Base-by-base conservation (phyloP, 495 filamentous ascomycete species). In the Amphirosellinia nigrospora region DNA sequence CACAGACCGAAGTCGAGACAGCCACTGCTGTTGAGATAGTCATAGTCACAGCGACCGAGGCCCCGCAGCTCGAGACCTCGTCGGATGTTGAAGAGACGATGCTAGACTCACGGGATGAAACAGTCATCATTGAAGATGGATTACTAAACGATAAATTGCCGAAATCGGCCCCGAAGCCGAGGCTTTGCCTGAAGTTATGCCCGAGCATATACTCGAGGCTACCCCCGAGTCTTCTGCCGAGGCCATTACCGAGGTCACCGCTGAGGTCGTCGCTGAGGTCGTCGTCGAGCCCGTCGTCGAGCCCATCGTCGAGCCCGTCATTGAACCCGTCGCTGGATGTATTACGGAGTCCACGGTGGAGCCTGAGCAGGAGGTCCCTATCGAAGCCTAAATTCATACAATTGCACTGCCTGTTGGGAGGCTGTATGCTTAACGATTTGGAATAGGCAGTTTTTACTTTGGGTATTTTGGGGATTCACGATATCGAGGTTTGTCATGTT, bases 1-100 rank as follows among this genome's bases (percentile, higher is more conserved):
- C 78, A 15, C 74, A 80, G 59, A 76, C 75, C 32, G 77, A 73
- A 45, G 39, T 72, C 1, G 73, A 72, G 50, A 73, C 55, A 15
- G 61, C 71, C 1, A 78, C 74, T 32, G 53, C 64, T 21, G 30
- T 69, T 0, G 73, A 73, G 62, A 74, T 69, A 3, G 58, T 76
- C 58, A 63, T 68, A 16, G 68, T 73, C 21, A 65, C 77, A 10
- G 68, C 77, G 0, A 77, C 79, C 0, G 72, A 77, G 28, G 39
- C 36, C n/a, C 26, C 69, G 21, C 23, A 58, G 7, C 53, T 68
- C 23, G 39, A 34, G 26, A 30, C 41, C 8, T 32, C 58, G 21
- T 74, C 71, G 0, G 68, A 66, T 2, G 70, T 74, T 8, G 66
- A 63, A 9, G 70, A 73, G 4, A 70, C 74, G 46, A 76, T 66